Evolutionary conservation across 768 basidiomycete genomes (phyloP), one percentile per base, ranked within the genome.

Genomic region (Wakefieldia striispora): DNA sequence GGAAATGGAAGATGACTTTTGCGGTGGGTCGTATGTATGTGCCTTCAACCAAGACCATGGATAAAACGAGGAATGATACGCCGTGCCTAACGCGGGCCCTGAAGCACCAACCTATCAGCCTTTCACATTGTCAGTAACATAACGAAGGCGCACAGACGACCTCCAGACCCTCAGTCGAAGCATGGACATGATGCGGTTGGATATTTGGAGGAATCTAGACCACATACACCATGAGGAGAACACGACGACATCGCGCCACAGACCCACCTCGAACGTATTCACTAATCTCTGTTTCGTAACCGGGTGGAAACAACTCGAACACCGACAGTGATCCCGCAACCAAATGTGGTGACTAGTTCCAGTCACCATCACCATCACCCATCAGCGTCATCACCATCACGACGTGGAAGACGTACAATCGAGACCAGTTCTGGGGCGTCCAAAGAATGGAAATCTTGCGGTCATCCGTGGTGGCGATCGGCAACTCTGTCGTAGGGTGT

Each of bases 241-340:
- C 9, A 4, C 9, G 27, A 40, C 5, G 7, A 23, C 3, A 8
- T 10, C 9, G 4, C 12, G 21, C 42, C 5, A 7, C 12, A 2
- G 26, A 54, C 76, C 24, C 57, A 88, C 95, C 55, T 89, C 83
- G 56, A 87, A 91, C 1, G 94, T 92, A 61, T 89, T 84, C 44
- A 92, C 72, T 10, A 97, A 68, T n/a, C 95, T 78, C 67, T 97
- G 95, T 62, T 91, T 95, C 16, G 95, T 97, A 51, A 83, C 64
- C 0, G 85, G 73, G 67, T 97, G 95, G 62, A 90, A 95, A 67
- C 93, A 95, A 43, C 81, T 72, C 6, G 86, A 72, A 65, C 93
- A 97, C 29, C 93, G 78, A 64, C 95, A 98, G 57, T 97, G 95
- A 62, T 97, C 95, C 38, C 91, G 76, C 20, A 97, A 72, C 88